Evolutionary conservation across 306 rosid genomes (phyloP).

Genomic region (Malus sieversii): DNA sequence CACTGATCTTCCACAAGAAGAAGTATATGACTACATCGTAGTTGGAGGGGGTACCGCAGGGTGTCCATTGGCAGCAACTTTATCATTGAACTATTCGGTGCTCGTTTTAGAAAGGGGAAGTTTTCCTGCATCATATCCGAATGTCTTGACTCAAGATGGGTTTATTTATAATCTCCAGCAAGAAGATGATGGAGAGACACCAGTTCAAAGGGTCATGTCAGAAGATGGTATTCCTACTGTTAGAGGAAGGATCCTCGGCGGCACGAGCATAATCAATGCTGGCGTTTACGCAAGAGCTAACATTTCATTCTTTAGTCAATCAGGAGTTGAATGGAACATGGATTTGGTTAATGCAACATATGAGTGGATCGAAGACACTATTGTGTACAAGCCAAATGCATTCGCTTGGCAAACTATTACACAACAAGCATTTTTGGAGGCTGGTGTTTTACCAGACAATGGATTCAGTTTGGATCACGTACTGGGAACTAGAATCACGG

Average conservation of each 20-base stretch:
- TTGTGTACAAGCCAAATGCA: neutral
- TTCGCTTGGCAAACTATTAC: neutral
- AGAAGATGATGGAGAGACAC: constrained; percentile 4
- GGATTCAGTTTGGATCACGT: constrained; percentile 11
- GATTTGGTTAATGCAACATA: constrained; percentile 10
- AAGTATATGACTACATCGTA: constrained; percentile 28
- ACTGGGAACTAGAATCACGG: constrained; percentile 7
- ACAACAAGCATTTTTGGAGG: neutral
- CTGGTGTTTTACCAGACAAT: constrained; percentile 5
- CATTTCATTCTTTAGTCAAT: neutral
- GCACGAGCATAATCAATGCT: constrained; percentile 12
- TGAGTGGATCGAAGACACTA: constrained; percentile 21
- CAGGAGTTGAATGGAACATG: constrained; percentile 24
- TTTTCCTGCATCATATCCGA: neutral
- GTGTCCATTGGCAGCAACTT: constrained; percentile 31
- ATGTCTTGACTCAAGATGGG: neutral
- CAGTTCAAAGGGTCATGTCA: neutral
- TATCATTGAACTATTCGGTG: constrained; percentile 15
- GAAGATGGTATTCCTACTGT: constrained; percentile 16
- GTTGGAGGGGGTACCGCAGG: constrained; percentile 39
- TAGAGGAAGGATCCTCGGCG: constrained; percentile 27
- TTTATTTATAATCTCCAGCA: neutral
- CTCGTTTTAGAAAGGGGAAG: constrained; percentile 29
- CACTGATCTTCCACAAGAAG: neutral
- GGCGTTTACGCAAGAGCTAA: constrained; percentile 23